phyloP scores from a whole-genome alignment of 768 basidiomycete species.

The Suillus alpinus region DNA sequence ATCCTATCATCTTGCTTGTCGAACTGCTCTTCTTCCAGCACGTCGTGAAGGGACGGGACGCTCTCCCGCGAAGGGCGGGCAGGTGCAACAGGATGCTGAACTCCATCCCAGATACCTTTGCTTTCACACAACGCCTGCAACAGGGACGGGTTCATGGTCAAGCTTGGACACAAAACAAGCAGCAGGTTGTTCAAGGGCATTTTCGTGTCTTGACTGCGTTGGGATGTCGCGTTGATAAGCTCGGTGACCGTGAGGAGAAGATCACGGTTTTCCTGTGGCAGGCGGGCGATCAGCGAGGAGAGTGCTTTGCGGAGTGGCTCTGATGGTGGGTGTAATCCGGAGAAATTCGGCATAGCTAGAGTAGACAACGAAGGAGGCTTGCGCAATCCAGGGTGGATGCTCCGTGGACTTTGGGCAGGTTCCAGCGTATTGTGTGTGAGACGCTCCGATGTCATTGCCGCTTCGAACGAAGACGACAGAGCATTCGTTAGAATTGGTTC shows the following conservation, averaged over 20 bases:
- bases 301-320: constrained; percentile 55
- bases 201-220: constrained; percentile 69
- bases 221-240: constrained; percentile 74
- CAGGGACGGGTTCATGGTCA: constrained; percentile 74
- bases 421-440: constrained; percentile 27
- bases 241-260: constrained; percentile 80
- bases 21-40: constrained; percentile 1
- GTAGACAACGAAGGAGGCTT: constrained; percentile 82
- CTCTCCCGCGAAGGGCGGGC: constrained; percentile 2
- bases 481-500: constrained; percentile 77
- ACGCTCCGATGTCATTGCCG: constrained; percentile 60
- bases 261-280: constrained; percentile 82
- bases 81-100: constrained; percentile 1
- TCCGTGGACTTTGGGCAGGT: constrained; percentile 36
- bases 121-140: constrained; percentile 73
- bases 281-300: constrained; percentile 56
- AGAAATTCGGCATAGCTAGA: constrained; percentile 68
- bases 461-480: constrained; percentile 75
- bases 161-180: constrained; percentile 83
- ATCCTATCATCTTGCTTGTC: constrained; percentile 4
- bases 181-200: constrained; percentile 92
- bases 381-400: constrained; percentile 43
- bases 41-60: not conserved
- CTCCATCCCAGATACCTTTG: constrained; percentile 59
- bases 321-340: constrained; percentile 60